Conservation (phyloP, 202 grass and related monocot genomes). For the Cymbopogon flexuosus region DNA sequence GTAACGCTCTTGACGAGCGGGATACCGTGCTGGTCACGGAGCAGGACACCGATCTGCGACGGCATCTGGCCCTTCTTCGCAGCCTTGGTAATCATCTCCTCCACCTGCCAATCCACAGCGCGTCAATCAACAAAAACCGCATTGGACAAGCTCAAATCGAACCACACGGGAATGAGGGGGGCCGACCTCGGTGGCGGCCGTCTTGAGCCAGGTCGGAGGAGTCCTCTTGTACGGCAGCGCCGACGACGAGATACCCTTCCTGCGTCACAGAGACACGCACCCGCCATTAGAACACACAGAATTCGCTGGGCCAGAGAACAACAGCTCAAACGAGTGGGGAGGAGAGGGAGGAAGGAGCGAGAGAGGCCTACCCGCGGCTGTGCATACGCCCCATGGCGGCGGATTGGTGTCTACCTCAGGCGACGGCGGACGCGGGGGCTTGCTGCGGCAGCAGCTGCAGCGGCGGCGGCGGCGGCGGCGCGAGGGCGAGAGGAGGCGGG, state of each 20-base stretch:
- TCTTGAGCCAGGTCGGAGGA: slow-evolving; percentile 62
- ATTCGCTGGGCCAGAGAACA: neutral
- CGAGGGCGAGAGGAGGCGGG: neutral
- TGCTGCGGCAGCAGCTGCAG: neutral
- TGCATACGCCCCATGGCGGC: slow-evolving; percentile 84
- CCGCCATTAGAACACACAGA: slow-evolving; percentile 30
- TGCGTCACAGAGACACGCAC: neutral
- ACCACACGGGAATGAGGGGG: neutral
- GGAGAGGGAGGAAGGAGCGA: too few relatives aligned
- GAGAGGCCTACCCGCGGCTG: slow-evolving; percentile 47
- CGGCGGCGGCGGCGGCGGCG: neutral
- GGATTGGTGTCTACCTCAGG: neutral
- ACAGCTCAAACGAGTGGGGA: neutral
- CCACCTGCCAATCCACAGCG: slow-evolving; percentile 37
- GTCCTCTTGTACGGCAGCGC: slow-evolving; percentile 76
- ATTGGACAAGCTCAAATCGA: neutral
- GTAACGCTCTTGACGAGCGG: slow-evolving; percentile 69
- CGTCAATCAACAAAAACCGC: neutral
- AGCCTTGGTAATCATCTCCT: slow-evolving; percentile 60
- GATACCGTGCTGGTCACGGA: slow-evolving; percentile 75
- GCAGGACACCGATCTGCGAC: slow-evolving; percentile 70
- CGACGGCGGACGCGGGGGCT: neutral
- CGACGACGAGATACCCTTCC: slow-evolving; percentile 80
- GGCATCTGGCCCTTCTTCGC: slow-evolving; percentile 79
- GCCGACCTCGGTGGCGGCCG: slow-evolving; percentile 30